A percentile compares a stretch with the other conserved stretches of the same genome.
Evolutionary conservation across 306 rosid genomes (phyloP).

Genomic region (Alnus rubra): DNA sequence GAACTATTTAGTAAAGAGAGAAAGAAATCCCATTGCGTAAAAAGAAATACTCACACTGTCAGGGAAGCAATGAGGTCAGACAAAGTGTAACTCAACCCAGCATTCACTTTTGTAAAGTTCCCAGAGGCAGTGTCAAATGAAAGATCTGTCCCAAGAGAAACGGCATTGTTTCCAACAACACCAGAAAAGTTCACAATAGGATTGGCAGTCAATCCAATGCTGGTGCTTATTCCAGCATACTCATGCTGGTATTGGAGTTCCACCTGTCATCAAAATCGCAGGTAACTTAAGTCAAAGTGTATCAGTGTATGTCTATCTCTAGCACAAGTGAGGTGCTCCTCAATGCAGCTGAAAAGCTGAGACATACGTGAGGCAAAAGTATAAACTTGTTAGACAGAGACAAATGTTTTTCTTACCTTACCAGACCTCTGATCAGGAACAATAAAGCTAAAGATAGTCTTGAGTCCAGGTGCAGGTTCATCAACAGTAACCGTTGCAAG

Average conservation of each 20-base stretch:
- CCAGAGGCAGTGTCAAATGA: conserved; percentile 89
- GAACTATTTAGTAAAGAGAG: not conserved
- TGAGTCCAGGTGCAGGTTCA: conserved; percentile 91
- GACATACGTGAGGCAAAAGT: not conserved
- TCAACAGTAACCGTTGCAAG: conserved; percentile 82
- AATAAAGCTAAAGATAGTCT: conserved; percentile 78
- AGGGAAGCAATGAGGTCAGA: conserved; percentile 83
- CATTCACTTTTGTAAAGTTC: conserved; percentile 69
- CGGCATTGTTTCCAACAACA: conserved; percentile 66
- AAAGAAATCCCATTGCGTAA: not conserved
- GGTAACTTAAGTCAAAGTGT: not conserved
- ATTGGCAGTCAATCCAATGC: conserved; percentile 87
- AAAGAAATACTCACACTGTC: conserved; percentile 57
- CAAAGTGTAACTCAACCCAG: conserved; percentile 71
- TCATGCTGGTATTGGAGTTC: conserved; percentile 92
- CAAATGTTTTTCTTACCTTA: conserved; percentile 52
- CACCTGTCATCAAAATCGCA: conserved; percentile 48
- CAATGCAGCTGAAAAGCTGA: not conserved
- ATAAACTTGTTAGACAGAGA: not conserved
- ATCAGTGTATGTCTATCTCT: not conserved
- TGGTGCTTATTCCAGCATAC: conserved; percentile 85
- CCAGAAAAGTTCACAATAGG: conserved; percentile 88
- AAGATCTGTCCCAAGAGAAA: conserved; percentile 79
- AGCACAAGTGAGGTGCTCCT: not conserved
- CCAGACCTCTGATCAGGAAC: conserved; percentile 92